These are phyloP conservation scores for Colletotrichum sp. DNA, from an alignment of 2,329 filamentous ascomycete species.

Conservation along the genomic window DNA sequence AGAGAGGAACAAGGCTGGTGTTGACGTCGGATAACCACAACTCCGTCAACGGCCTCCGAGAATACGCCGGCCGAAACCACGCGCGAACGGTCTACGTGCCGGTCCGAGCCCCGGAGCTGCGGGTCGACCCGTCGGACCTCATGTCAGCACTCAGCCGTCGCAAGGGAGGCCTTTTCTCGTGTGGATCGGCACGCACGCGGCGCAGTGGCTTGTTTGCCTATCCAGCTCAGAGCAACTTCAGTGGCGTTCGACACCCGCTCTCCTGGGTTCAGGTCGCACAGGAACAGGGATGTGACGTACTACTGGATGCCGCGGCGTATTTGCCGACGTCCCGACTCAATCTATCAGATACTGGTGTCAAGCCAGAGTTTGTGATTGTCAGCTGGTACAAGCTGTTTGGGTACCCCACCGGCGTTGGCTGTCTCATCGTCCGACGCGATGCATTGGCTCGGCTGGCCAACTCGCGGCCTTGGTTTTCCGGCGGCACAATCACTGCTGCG, in stretches of 20 bases:
- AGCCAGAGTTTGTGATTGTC: constrained; percentile 42
- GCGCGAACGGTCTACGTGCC: constrained; percentile 35
- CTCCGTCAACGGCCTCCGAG: constrained; percentile 42
- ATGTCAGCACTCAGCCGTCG: constrained; percentile 24
- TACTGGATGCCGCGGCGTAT: constrained; percentile 45
- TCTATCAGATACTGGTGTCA: constrained; percentile 28
- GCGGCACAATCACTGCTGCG: constrained; percentile 40
- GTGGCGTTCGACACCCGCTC: constrained; percentile 45
- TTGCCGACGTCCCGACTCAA: constrained; percentile 40
- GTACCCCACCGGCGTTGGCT: constrained; percentile 45
- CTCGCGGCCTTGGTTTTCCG: constrained; percentile 42
- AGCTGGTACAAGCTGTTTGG: constrained; percentile 50
- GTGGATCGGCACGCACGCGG: neutral
- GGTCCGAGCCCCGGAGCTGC: constrained; percentile 28
- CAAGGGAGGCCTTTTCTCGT: neutral
- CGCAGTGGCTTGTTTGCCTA: constrained; percentile 44
- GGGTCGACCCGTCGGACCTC: constrained; percentile 29
- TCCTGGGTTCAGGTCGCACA: constrained; percentile 40
- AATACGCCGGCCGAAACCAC: constrained; percentile 33
- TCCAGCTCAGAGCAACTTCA: constrained; percentile 51
- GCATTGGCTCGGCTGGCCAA: constrained; percentile 32
- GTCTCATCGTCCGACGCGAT: constrained; percentile 36
- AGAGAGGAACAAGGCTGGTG: constrained; percentile 28
- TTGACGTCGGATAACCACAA: constrained; percentile 47
- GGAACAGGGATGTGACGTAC: constrained; percentile 40